These are phyloP conservation scores for Colletotrichum caudatum DNA, from an alignment of 2,329 filamentous ascomycete species.

Conservation along the genomic window DNA sequence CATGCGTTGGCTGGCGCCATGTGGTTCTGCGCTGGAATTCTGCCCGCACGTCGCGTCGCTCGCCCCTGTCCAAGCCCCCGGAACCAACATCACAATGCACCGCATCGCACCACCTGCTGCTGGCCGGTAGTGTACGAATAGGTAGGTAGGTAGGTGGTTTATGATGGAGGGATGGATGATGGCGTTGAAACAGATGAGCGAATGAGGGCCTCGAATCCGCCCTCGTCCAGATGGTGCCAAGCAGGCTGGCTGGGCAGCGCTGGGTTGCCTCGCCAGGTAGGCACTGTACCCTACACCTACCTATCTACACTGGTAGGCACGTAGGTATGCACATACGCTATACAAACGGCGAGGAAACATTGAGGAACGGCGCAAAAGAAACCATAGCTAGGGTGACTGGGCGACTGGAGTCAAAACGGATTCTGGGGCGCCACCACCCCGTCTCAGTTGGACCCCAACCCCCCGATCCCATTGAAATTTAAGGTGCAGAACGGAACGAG, in stretches of 20 bases:
- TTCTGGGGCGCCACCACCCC: background rate
- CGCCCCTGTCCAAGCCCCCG: background rate
- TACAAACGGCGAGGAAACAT: slow-evolving; percentile 1
- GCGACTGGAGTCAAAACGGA: slow-evolving; percentile 7
- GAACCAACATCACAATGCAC: slow-evolving; percentile 19
- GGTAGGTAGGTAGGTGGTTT: too few relatives aligned
- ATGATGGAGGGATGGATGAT: background rate
- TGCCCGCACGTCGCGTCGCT: background rate
- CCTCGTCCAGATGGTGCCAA: slow-evolving; percentile 19
- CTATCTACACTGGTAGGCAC: too few relatives aligned
- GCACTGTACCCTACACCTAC: too few relatives aligned
- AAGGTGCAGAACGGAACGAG: slow-evolving; percentile 15
- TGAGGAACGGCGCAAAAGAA: slow-evolving; percentile 15
- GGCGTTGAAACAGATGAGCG: slow-evolving; percentile 19
- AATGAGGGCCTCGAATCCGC: slow-evolving; percentile 22
- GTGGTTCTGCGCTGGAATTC: slow-evolving; percentile 33
- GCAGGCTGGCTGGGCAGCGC: background rate
- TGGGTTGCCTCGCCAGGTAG: background rate
- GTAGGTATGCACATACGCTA: background rate
- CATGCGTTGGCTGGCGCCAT: slow-evolving; percentile 41
- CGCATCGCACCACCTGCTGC: background rate
- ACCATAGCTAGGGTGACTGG: background rate
- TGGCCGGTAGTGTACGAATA: background rate
- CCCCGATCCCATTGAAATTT: background rate
- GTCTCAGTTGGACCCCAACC: background rate